These are phyloP conservation scores for Phycomyces blakesleeanus DNA, from an alignment of 192 early-diverging fungal species.

Conservation along the genomic window DNA sequence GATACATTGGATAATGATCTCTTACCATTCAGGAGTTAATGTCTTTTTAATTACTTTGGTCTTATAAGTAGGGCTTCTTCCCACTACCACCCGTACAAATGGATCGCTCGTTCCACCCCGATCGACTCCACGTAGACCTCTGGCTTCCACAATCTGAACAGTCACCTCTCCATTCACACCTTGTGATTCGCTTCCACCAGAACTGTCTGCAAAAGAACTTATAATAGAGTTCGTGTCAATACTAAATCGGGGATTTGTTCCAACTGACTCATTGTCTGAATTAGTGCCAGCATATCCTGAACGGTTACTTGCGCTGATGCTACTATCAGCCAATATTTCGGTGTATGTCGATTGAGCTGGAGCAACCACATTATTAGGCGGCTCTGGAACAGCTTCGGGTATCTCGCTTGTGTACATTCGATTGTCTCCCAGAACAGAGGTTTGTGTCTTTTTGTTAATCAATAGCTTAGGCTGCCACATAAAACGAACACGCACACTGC, in stretches of 20 bases:
- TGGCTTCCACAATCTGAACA: constrained; percentile 45
- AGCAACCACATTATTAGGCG: neutral
- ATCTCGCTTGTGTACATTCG: neutral
- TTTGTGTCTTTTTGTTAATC: constrained; percentile 47
- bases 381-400: neutral
- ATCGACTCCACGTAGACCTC: constrained; percentile 55
- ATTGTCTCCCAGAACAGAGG: constrained; percentile 38
- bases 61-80: constrained; percentile 17
- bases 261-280: constrained; percentile 2
- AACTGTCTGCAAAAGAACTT: neutral
- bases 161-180: constrained; percentile 21
- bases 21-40: constrained; percentile 30
- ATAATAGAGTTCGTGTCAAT: constrained; percentile 3
- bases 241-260: neutral
- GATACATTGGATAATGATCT: too few species aligned
- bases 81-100: constrained; percentile 19
- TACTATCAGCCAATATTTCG: neutral
- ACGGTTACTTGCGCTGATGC: neutral
- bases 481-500: constrained; percentile 45
- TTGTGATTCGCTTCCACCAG: neutral
- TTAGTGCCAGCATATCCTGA: too few species aligned
- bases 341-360: neutral
- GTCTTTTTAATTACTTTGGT: constrained; percentile 28
- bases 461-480: constrained; percentile 56
- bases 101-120: constrained; percentile 24